Percentiles rank a stretch among this genome's conserved stretches.
phyloP scores from a whole-genome alignment of 108 stramenopile genomes.

The Pseudonitzschia delicatissima region DNA sequence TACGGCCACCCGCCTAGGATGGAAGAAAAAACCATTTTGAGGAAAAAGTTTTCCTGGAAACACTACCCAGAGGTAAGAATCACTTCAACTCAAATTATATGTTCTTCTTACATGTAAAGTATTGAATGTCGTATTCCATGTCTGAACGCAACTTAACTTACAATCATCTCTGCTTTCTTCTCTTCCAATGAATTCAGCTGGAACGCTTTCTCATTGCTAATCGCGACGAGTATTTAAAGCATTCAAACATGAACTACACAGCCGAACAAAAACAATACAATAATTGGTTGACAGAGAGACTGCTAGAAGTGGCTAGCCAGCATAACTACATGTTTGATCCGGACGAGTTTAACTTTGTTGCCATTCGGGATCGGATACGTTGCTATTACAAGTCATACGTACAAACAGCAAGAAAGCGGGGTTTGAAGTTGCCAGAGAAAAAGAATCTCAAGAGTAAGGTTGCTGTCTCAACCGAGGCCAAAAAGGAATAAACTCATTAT shows the following conservation, averaged over 20 bases:
- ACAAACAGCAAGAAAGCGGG: constrained; percentile 77
- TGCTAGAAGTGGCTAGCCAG: constrained; percentile 63
- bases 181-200: constrained; percentile 27
- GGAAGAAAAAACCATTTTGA: constrained; percentile 63
- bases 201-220: constrained; percentile 87
- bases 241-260: constrained; percentile 85
- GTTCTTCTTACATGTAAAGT: neutral
- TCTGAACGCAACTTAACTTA: neutral
- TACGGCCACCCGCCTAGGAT: constrained; percentile 48
- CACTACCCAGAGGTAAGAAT: constrained; percentile 81
- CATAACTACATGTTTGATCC: constrained; percentile 75
- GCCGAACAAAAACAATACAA: constrained; percentile 88
- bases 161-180: constrained; percentile 12
- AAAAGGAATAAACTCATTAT: neutral
- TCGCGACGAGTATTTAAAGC: constrained; percentile 80
- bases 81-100: neutral
- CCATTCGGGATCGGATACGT: constrained; percentile 83
- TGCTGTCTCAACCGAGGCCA: neutral
- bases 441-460: constrained; percentile 25
- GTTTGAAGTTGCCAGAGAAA: constrained; percentile 50
- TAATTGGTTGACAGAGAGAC: constrained; percentile 78
- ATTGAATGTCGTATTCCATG: too few species aligned
- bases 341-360: constrained; percentile 79
- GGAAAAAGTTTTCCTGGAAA: constrained; percentile 86
- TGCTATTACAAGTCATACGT: constrained; percentile 90